Base-by-base conservation (phyloP, 1,139 yeast genomes). In the Maudiozyma humilis region DNA sequence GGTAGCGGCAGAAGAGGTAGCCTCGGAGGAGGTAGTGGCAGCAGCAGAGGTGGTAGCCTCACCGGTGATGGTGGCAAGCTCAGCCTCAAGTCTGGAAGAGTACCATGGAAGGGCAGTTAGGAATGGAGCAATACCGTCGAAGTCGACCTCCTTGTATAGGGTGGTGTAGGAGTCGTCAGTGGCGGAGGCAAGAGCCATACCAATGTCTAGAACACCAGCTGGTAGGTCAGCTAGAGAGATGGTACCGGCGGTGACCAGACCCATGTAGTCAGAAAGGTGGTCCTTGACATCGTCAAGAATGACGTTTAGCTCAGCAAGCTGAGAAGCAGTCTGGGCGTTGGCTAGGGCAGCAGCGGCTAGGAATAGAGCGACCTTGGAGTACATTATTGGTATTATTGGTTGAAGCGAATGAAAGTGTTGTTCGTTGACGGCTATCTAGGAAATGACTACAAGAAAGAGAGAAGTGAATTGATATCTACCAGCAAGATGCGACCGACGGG, bases 81-180 rank as follows among this genome's bases (percentile, higher is more conserved):
- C 49, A 34, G 62, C 57, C 12, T 47, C 54, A 37, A 64, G 49
- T 65, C 74, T 68, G 43, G 65, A 50, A 12, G 70, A 64, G 55
- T 69, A 70, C 74, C 74, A 70, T 54, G 73, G 72, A 42, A 70
- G 58, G 35, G 57, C 65, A 32, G 72, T 64, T 23, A 65, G 64
- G 51, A 68, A 62, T n/a, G 63, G 43, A n/a, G 63, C 54, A 38
- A 62, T 62, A 25, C 57, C 62, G 35, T 54, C 44, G 42, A 54
- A 47, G 47, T 62, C 45, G 19, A 42, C 45, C 27, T 42, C 42
- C n/a, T 32, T 23, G 39, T 42, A 42, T 38, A 38, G 33, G 10
- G 45, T 34, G 14, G 45, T 38, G 42, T 38, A 38, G 25, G 42
- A 38, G 34, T 65, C 63, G 50, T 69, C 72, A 20, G 71, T 67